Evolutionary conservation across 495 filamentous ascomycete genomes (phyloP).

Genomic region (Staphylotrichum tortipilum): DNA sequence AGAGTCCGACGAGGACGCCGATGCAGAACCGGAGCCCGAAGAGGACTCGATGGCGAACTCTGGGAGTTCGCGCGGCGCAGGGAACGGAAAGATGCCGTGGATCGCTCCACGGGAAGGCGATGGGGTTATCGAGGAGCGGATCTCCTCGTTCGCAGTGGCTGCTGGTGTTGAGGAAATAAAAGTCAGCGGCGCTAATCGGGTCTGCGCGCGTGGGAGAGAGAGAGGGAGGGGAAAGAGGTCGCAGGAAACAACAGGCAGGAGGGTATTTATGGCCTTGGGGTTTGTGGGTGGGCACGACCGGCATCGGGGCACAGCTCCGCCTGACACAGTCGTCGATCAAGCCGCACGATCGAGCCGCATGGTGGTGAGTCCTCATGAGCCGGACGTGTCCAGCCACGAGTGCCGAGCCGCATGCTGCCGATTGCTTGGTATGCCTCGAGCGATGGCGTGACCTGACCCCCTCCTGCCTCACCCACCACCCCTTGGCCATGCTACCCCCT

Average conservation of each 20-base stretch:
- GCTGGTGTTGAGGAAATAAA: conserved; percentile 1
- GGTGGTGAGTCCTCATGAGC: not conserved
- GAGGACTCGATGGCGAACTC: not conserved
- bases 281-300: conserved; percentile 1
- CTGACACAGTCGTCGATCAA: too few relatives aligned
- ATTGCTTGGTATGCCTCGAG: too few relatives aligned
- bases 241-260: not conserved
- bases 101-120: not conserved
- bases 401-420: too few relatives aligned
- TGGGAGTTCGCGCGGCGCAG: not conserved
- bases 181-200: too few relatives aligned
- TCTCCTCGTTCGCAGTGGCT: not conserved
- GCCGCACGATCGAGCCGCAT: not conserved
- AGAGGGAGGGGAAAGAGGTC: not conserved
- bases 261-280: too few relatives aligned
- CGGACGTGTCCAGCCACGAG: not conserved
- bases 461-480: too few relatives aligned
- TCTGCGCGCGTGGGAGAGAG: not conserved
- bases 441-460: too few relatives aligned
- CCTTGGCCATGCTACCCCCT: not conserved
- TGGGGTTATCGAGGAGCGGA: not conserved
- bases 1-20: not conserved
- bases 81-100: conserved; percentile 3
- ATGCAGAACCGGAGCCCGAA: not conserved
- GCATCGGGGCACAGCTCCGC: too few relatives aligned